Evolutionary conservation across 2,329 filamentous ascomycete species (phyloP), one percentile per base, ranked within the genome.

Genomic region (Venturia nashicola): DNA sequence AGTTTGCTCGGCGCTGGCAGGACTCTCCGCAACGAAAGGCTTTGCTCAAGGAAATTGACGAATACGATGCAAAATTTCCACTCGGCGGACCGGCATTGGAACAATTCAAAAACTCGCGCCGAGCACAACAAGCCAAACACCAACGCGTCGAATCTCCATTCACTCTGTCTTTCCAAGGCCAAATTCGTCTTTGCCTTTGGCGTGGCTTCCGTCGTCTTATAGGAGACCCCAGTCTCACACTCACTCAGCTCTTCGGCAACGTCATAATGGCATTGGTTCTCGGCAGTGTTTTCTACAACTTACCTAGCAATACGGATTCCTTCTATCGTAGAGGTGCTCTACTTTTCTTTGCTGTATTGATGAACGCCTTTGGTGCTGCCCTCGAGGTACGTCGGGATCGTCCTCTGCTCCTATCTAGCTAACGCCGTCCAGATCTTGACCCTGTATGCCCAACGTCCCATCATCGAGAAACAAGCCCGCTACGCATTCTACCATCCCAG

Each of bases 401-500:
- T 8, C 51, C 51, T 14, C 7, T 27, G 12, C 36, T 23, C n/a
- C 5, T 14, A 23, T 12, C 23, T 3, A 46, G 34, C 43, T 51
- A 39, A 46, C 16, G 66, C 67, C 27, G 62, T n/a, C 0, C 66
- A 87, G 80, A 94, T 96, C 72, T 76, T 94, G 42, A 91, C 89
- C 0, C 81, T 96, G 5, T 97, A 94, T 72, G 84, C 89, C 2
- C 91, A 96, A 82, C 87, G 92, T 44, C 88, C 89, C 1, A 96
- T 96, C 69, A 90, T 97, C 66, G 91, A 96, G 72, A 96, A 96
- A 73, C 92, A 97, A 69, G 78, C 82, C 64, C 85, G 88, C 65
- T 96, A 96, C 72, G 91, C 91, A 20, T 81, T 96, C 20, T 96
- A 96, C 70, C 92, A 96, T 70, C 91, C 92, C 0, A 91, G 88